Evolutionary conservation across 345 rosid species (phyloP), one percentile per base, ranked within the genome.

Genomic region (Cardamine resedifolia): DNA sequence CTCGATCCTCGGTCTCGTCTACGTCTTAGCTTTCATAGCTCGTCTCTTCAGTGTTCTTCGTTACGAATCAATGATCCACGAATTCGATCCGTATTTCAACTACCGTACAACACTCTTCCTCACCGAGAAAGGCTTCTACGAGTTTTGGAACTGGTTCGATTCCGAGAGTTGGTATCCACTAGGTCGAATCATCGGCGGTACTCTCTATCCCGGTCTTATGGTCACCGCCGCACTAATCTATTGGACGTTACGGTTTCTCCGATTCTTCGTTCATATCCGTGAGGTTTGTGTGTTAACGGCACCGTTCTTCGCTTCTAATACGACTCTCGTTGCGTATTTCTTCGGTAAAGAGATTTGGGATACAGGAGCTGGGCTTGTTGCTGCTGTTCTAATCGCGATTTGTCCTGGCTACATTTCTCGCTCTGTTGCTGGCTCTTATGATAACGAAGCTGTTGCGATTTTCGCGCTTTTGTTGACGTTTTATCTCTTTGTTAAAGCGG

Each of bases 101-200:
- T 91, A 95, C 73, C 85, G 99, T 6, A 90, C 96, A 12, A 92
- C 98, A 0, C 90, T 90, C 5, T 92, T 66, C 83, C 70, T 92
- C 19, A 92, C 98, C 1, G 64, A 87, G 70, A 88, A 95, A 36
- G 99, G 99, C 2, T 95, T 95, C 59, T 89, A 89, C 75, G 99
- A 95, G 64, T 95, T 95, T 71, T 95, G 99, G 99, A 95, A 95
- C 82, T 95, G 99, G 99, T 95, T 95, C 70, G 99, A 95, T 36
- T 88, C 86, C 5, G 99, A 95, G 85, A 84, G 90, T 55, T 95
- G 99, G 99, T 95, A 95, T 73, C 99, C 99, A n/a, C 84, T 95
- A 1, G 99, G 99, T 2, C 87, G 99, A 6, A 95, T 95, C 75
- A 82, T 95, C 27, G 99, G 99, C 0, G 99, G 99, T 10, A 91